A percentile compares a stretch with the other conserved stretches of the same genome.
phyloP scores from a whole-genome alignment of 1,284 basidiomycete species.

The Naganishia sp. region DNA sequence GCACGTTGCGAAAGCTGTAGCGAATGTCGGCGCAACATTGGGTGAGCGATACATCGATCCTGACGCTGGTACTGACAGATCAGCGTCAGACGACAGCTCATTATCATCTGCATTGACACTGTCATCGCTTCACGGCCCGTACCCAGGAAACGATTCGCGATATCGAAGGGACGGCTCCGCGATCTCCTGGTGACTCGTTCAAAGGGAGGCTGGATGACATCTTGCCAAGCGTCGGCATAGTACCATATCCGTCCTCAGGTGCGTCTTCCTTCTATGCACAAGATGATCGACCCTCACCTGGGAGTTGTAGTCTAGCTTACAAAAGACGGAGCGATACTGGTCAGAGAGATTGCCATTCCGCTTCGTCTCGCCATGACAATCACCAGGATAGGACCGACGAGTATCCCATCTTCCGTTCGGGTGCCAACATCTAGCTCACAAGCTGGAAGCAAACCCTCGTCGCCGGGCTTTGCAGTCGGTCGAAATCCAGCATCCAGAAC shows the following conservation, averaged over 20 bases:
- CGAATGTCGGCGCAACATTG: no score
- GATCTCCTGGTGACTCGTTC: no score
- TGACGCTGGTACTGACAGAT: no score
- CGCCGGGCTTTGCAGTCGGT: conserved; percentile 6
- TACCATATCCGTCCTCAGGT: neutral
- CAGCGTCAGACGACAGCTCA: no score
- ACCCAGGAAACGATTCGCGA: no score
- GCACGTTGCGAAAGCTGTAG: no score
- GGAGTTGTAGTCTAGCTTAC: neutral
- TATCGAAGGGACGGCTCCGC: no score
- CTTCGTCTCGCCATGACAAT: conserved; percentile 8
- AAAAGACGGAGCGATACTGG: neutral
- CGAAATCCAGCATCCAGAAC: neutral
- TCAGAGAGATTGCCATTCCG: neutral
- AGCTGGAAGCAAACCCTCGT: conserved; percentile 8
- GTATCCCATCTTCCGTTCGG: conserved; percentile 10
- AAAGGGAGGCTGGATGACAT: conserved; percentile 6
- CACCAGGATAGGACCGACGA: conserved; percentile 21
- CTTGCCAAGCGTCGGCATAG: neutral
- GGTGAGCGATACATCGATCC: no score
- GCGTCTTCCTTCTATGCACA: neutral
- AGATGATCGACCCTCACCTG: neutral
- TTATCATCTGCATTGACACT: no score
- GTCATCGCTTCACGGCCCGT: no score
- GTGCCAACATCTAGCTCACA: neutral